A percentile compares a stretch with the other conserved stretches of the same genome.
These are phyloP conservation scores for Saturnispora quitensis DNA, from an alignment of 805 yeast species.

Conservation along the genomic window DNA sequence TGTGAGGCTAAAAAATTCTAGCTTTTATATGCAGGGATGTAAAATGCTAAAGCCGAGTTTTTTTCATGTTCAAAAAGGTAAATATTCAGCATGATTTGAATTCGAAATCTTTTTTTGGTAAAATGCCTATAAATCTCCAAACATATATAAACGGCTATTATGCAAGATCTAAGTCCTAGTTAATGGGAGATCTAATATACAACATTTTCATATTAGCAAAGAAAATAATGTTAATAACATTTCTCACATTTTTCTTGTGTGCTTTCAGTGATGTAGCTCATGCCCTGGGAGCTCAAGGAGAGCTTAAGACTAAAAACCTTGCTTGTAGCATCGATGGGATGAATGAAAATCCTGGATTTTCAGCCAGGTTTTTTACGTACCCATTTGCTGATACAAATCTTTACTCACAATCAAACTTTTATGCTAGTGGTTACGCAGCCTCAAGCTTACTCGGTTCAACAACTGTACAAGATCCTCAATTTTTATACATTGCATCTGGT, in stretches of 20 bases:
- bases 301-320: background rate
- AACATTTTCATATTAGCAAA: too few relatives aligned
- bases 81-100: too few relatives aligned
- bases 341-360: background rate
- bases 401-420: constrained; percentile 5
- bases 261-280: background rate
- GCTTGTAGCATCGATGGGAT: background rate
- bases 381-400: background rate
- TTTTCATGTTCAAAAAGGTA: too few relatives aligned
- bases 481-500: background rate
- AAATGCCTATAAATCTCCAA: too few relatives aligned
- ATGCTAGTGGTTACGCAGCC: constrained; percentile 2
- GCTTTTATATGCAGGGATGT: too few relatives aligned
- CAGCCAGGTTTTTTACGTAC: background rate
- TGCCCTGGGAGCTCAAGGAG: background rate
- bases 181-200: too few relatives aligned
- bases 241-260: too few relatives aligned
- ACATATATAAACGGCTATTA: background rate
- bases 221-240: too few relatives aligned
- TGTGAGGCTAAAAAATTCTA: too few relatives aligned
- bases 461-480: constrained; percentile 6
- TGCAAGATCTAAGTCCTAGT: background rate
- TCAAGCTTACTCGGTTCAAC: constrained; percentile 5
- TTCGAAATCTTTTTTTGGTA: too few relatives aligned
- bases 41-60: too few relatives aligned